Evolutionary conservation across 768 basidiomycete genomes (phyloP).

Genomic region (Boletus pseudo-olivaceus): DNA sequence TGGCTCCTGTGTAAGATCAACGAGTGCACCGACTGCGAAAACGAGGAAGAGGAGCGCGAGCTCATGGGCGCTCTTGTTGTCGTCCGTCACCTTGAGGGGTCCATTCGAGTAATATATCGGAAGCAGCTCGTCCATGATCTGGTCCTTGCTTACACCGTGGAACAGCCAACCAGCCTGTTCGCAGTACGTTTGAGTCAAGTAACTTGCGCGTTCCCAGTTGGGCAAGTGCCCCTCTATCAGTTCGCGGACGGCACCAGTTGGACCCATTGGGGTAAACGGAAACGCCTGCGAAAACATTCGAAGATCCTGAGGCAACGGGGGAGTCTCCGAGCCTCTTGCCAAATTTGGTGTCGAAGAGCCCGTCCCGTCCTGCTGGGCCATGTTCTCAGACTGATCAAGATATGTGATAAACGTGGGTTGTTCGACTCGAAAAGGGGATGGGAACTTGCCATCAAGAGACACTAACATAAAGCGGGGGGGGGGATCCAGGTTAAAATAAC

Average conservation of each 20-base stretch:
- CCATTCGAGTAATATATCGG: conserved; percentile 38
- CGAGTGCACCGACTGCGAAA: conserved; percentile 54
- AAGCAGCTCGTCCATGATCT: conserved; percentile 43
- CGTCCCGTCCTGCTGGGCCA: conserved; percentile 7
- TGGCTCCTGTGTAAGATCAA: conserved; percentile 32
- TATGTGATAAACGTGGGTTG: conserved; percentile 5
- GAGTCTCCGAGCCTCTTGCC: conserved; percentile 25
- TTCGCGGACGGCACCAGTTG: conserved; percentile 42
- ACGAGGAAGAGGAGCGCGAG: conserved; percentile 46
- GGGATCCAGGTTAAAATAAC: conserved; percentile 8
- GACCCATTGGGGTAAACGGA: conserved; percentile 60
- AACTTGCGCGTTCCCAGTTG: conserved; percentile 44
- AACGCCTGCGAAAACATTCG: conserved; percentile 57
- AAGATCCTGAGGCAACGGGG: conserved; percentile 30
- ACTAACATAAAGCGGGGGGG: conserved; percentile 20
- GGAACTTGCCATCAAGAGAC: conserved; percentile 32
- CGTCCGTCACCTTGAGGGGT: conserved; percentile 25
- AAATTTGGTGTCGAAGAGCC: conserved; percentile 27
- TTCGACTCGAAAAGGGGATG: not conserved
- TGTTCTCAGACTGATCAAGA: conserved; percentile 28
- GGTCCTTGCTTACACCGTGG: conserved; percentile 42
- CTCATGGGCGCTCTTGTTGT: conserved; percentile 45
- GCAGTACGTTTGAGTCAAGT: conserved; percentile 44
- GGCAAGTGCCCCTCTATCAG: conserved; percentile 56
- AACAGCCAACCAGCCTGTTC: conserved; percentile 52